Percentiles rank a stretch among this genome's conserved stretches.
Conservation (phyloP, 345 rosid genomes). For the Eucalyptus cloeziana region DNA sequence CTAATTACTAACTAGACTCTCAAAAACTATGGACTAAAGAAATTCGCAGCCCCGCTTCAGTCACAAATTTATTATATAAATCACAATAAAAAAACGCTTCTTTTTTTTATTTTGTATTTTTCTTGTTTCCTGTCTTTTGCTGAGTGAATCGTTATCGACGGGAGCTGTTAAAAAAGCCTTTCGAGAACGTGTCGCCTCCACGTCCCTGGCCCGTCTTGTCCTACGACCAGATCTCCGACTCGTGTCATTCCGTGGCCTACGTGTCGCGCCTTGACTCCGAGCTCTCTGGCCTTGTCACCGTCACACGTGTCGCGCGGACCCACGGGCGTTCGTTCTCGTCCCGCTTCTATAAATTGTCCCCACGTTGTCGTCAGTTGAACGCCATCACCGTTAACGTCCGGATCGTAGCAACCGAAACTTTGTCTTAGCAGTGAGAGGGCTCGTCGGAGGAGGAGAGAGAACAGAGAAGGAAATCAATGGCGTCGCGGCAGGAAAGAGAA, state of each 20-base stretch:
- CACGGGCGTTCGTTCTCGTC: background rate
- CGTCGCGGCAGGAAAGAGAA: slow-evolving; percentile 34
- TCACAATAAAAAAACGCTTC: background rate
- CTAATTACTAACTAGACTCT: background rate
- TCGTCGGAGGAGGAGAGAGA: background rate
- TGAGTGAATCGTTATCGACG: background rate
- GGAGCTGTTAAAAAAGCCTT: background rate
- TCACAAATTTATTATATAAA: background rate
- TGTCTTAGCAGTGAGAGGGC: background rate
- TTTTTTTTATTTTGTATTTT: no score
- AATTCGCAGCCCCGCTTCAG: background rate
- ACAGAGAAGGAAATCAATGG: slow-evolving; percentile 3
- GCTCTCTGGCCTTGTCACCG: background rate
- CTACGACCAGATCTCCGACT: background rate
- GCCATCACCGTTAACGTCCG: background rate
- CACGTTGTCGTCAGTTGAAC: background rate
- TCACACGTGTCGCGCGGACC: background rate
- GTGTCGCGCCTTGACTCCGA: background rate
- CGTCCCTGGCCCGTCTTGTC: background rate
- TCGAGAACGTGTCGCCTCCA: background rate
- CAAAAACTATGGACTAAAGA: background rate
- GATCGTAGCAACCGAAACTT: background rate
- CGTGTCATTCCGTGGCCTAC: background rate
- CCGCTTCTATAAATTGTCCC: background rate
- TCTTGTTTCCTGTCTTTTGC: background rate